Percentiles rank a stretch among this genome's conserved stretches.
Conservation (phyloP, 805 yeast genomes). For the Komagataella pseudopastoris region DNA sequence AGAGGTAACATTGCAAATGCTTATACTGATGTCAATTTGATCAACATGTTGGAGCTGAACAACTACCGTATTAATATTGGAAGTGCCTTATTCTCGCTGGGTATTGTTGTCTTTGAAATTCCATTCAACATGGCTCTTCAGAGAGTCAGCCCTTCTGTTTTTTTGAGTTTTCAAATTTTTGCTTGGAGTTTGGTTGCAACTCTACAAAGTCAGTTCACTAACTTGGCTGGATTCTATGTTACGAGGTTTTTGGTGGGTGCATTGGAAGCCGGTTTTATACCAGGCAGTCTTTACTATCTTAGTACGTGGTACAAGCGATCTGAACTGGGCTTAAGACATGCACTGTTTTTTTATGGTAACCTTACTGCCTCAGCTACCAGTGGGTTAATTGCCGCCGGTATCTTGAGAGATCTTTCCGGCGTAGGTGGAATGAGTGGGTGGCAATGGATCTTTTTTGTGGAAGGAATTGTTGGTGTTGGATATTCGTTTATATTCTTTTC, state of each 20-base stretch:
- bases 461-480: conserved; percentile 35
- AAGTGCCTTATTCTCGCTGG: conserved; percentile 24
- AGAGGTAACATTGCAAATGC: conserved; percentile 37
- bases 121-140: conserved; percentile 21
- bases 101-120: conserved; percentile 27
- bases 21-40: conserved; percentile 33
- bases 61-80: conserved; percentile 26
- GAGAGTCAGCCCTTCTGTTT: conserved; percentile 21
- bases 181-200: conserved; percentile 25
- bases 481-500: conserved; percentile 17
- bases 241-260: conserved; percentile 49
- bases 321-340: conserved; percentile 31
- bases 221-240: conserved; percentile 12
- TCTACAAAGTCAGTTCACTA: conserved; percentile 18
- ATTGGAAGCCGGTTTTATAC: conserved; percentile 50
- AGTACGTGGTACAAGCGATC: conserved; percentile 44
- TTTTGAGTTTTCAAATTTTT: conserved; percentile 9
- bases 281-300: conserved; percentile 43
- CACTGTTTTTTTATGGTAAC: conserved; percentile 23
- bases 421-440: conserved; percentile 35
- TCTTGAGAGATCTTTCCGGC: conserved; percentile 34
- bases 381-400: conserved; percentile 30
- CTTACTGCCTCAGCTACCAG: conserved; percentile 23
- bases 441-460: conserved; percentile 55
- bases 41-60: conserved; percentile 22